Evolutionary conservation across 2,329 filamentous ascomycete genomes (phyloP), one percentile per base, ranked within the genome.

Genomic region (Aspergillus fumigatus): DNA sequence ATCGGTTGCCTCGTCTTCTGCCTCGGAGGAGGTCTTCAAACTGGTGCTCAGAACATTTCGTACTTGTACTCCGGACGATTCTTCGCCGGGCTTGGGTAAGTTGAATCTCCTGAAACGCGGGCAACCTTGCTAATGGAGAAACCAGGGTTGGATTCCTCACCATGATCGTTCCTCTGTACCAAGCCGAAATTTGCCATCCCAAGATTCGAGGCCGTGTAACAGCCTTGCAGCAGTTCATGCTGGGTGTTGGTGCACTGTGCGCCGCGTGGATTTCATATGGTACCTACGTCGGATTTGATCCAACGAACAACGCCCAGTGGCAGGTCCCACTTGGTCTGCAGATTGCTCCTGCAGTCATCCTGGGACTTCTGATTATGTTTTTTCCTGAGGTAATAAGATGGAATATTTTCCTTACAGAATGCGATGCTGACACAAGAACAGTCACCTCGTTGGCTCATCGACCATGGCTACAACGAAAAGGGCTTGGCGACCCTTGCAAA

Each of bases 141-240:
- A 26, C 54, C n/a, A 80, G 82, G 60, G 81, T 87, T 52, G 84
- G 85, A 9, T 77, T 84, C 54, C 73, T 87, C 7, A 80, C 80
- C 61, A 87, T 86, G 84, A 84, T 87, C 59, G 77, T 88, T 40
- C 85, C 89, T 2, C 73, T 92, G 0, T 93, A 92, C 69, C 89
- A 92, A 69, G 88, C 88, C 23, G 90, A 94, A 67, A 80, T 93
- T 25, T 86, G 87, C 3, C 90, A 93, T 69, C 90, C 90, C 1
- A 82, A 81, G 56, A 93, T 93, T 65, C 84, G 90, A 70, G 90
- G 89, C 11, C 79, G 86, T 60, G 82, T 94, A 32, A 92, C 88
- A 0, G 83, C 85, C 29, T 77, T 93, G 3, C 89, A 92, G 70
- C 89, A 92, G 65, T 92, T 92, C 68, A 92, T 92, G 88, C 71